These are phyloP conservation scores for Boletales sp. DNA, from an alignment of 768 basidiomycete genomes.

Conservation along the genomic window DNA sequence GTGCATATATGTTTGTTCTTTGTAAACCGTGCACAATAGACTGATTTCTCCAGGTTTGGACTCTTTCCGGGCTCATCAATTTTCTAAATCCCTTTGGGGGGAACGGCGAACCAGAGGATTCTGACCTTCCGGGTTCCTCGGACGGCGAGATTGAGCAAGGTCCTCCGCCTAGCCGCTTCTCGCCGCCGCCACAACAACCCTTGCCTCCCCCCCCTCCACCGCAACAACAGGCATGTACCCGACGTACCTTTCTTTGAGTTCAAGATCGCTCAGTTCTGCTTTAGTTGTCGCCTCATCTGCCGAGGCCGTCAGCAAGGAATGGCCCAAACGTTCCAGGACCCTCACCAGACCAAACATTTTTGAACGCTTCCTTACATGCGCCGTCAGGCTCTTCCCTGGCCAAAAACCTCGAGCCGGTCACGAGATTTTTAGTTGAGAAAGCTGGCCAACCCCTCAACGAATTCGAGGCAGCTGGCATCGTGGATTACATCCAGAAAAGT, in stretches of 20 bases:
- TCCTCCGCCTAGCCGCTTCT: slow-evolving; percentile 22
- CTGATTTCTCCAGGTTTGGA: slow-evolving; percentile 40
- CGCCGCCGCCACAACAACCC: slow-evolving; percentile 21
- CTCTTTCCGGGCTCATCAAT: slow-evolving; percentile 45
- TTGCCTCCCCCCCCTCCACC: slow-evolving; percentile 20
- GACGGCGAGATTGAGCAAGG: slow-evolving; percentile 28
- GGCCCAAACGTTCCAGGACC: slow-evolving; percentile 10
- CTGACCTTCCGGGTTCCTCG: slow-evolving; percentile 15
- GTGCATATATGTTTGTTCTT: slow-evolving; percentile 28
- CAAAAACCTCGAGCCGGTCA: slow-evolving; percentile 47
- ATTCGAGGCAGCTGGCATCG: slow-evolving; percentile 52
- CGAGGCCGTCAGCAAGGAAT: slow-evolving; percentile 14
- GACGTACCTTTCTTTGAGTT: slow-evolving; percentile 12
- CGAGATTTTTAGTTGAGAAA: slow-evolving; percentile 45
- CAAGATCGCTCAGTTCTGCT: slow-evolving; percentile 22
- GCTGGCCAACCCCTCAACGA: slow-evolving; percentile 46
- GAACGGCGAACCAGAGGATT: slow-evolving; percentile 19
- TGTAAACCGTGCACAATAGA: slow-evolving; percentile 9
- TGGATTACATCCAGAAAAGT: slow-evolving; percentile 51
- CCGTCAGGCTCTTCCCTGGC: slow-evolving; percentile 28
- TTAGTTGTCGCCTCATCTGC: slow-evolving; percentile 21
- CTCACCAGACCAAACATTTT: slow-evolving; percentile 15
- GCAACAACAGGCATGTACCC: slow-evolving; percentile 26
- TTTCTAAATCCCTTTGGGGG: slow-evolving; percentile 47
- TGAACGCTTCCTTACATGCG: slow-evolving; percentile 13